Evolutionary conservation across 2,329 filamentous ascomycete species (phyloP).

Genomic region (Pseudogymnoascus sp.): DNA sequence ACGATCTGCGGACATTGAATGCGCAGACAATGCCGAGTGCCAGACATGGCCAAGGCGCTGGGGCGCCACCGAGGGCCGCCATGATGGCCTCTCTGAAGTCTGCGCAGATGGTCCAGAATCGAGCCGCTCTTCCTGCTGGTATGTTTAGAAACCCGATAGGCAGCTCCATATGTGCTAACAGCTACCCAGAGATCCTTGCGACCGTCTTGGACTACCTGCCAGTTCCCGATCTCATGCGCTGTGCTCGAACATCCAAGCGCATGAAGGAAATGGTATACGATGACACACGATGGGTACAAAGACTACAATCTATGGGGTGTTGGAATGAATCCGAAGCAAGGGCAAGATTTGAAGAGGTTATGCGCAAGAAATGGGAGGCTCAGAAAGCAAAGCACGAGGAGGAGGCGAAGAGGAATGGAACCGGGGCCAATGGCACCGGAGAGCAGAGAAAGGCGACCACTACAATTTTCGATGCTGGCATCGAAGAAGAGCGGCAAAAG

Average conservation of each 20-base stretch:
- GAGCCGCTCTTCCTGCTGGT: conserved; percentile 77
- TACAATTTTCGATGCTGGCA: conserved; percentile 65
- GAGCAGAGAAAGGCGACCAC: conserved; percentile 35
- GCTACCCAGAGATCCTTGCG: conserved; percentile 66
- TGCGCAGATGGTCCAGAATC: conserved; percentile 70
- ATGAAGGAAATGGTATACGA: conserved; percentile 99
- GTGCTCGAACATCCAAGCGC: conserved; percentile 73
- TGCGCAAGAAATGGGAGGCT: conserved; percentile 52
- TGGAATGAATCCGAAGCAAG: conserved; percentile 89
- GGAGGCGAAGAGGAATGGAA: conserved; percentile 26
- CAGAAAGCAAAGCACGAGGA: conserved; percentile 32
- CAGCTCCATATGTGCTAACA: not conserved
- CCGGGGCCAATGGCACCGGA: conserved; percentile 21
- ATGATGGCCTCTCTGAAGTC: conserved; percentile 72
- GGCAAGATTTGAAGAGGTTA: conserved; percentile 65
- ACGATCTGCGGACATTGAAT: not conserved
- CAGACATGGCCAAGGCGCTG: conserved; percentile 25
- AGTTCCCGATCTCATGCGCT: conserved; percentile 74
- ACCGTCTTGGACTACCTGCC: conserved; percentile 84
- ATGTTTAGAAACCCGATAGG: conserved; percentile 23
- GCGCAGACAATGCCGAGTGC: conserved; percentile 36
- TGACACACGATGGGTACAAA: conserved; percentile 87
- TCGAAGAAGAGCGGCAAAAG: conserved; percentile 53
- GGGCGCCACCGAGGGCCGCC: conserved; percentile 32
- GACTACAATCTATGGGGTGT: conserved; percentile 75